Evolutionary conservation across 345 rosid genomes (phyloP), one percentile per base, ranked within the genome.

Genomic region (Reutealis trisperma): DNA sequence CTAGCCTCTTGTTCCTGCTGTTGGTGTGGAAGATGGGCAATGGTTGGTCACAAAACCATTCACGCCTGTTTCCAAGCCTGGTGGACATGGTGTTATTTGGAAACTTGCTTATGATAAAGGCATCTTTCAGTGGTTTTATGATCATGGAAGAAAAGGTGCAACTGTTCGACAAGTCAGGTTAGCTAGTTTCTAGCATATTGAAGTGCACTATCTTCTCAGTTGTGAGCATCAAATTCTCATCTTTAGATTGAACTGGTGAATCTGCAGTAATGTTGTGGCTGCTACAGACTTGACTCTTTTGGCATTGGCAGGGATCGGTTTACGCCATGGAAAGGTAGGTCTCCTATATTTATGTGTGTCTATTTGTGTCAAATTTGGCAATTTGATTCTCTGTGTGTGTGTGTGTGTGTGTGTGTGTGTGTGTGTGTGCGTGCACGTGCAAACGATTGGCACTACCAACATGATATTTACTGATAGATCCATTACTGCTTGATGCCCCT

Each of bases 21-120:
- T 93, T 71, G 86, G 88, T 79, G 92, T 91, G 37, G 91, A 88
- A 84, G 92, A 93, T 85, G 99, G 97, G 62, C 92, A 88, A 79
- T 93, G 99, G 97, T 70, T 92, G 84, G 85, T 90, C 51, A 84
- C 82, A 76, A 86, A 87, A 82, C 96, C 98, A 44, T 93, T 89
- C 32, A 82, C 84, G 62, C 97, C 97, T 59, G 90, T 95, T 76
- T 93, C 93, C 83, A 93, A 93, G 83, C 99, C 97, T 42, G 97
- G 97, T 83, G 99, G 99, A 82, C 98, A 93, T 89, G 99, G 94
- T 74, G 98, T 87, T 27, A 90, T 95, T 79, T 95, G 99, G 99
- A 95, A 95, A 86, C 90, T 95, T 79, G 99, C 99, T 67, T 79
- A 88, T 74, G 96, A 93, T 87, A 92, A 88, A 80, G 99, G 99